Evolutionary conservation across 2,329 filamentous ascomycete genomes (phyloP).

Genomic region (Ophiocordyceps polyrhachis-furcata): DNA sequence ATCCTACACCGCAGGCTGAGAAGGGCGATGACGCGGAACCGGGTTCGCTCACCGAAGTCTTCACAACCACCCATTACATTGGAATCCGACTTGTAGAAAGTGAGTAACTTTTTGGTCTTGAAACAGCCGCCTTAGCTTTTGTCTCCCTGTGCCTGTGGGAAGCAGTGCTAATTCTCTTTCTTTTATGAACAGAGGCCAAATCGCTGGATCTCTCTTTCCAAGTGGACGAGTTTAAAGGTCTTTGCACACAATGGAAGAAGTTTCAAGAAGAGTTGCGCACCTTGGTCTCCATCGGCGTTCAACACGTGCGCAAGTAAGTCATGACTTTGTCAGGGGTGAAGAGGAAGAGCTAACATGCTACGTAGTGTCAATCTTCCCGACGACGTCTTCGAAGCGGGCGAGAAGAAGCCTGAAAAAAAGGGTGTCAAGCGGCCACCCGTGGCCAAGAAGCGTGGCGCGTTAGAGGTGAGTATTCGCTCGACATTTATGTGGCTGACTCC

Average conservation of each 20-base stretch:
- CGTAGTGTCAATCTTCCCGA: conserved; percentile 68
- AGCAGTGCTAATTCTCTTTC: conserved; percentile 12
- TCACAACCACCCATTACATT: conserved; percentile 88
- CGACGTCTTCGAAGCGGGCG: conserved; percentile 72
- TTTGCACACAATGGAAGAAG: conserved; percentile 57
- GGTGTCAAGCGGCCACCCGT: conserved; percentile 18
- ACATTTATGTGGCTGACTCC: conserved; percentile 5
- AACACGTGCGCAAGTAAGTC: conserved; percentile 68
- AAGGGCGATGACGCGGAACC: conserved; percentile 22
- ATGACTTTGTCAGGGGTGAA: neutral
- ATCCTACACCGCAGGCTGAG: conserved; percentile 12
- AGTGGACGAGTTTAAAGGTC: conserved; percentile 71
- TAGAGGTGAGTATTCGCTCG: conserved; percentile 20
- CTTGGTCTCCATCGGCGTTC: conserved; percentile 48
- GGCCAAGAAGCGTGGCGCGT: conserved; percentile 29
- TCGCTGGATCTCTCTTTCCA: conserved; percentile 63
- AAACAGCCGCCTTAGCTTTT: neutral
- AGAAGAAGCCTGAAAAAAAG: conserved; percentile 50
- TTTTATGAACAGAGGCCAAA: conserved; percentile 34
- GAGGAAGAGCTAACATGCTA: conserved; percentile 1
- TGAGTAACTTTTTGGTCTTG: conserved; percentile 23
- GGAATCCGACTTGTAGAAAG: conserved; percentile 64
- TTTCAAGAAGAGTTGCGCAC: conserved; percentile 54
- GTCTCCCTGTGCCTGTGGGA: too few relatives aligned
- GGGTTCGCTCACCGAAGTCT: conserved; percentile 30